Conservation (phyloP, 768 basidiomycete genomes). For the Boletus rex-veris region DNA sequence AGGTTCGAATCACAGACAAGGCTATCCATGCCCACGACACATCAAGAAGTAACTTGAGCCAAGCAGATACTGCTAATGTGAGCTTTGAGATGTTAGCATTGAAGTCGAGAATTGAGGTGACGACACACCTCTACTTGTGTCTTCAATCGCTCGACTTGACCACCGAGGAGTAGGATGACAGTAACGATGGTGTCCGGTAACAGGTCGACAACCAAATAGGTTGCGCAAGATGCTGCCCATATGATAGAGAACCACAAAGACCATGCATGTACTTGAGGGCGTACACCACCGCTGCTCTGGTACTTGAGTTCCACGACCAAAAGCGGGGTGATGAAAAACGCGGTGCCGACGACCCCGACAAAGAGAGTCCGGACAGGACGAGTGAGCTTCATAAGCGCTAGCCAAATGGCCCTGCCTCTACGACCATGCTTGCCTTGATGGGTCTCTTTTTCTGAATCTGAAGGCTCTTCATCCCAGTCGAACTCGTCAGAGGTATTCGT, state of each 20-base stretch:
- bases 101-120: not conserved
- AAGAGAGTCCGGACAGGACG: conserved; percentile 56
- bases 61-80: conserved; percentile 61
- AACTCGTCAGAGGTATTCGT: conserved; percentile 69
- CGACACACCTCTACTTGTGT: conserved; percentile 60
- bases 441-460: conserved; percentile 28
- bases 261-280: conserved; percentile 56
- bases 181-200: conserved; percentile 55
- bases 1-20: conserved; percentile 56
- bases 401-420: conserved; percentile 60
- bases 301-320: conserved; percentile 67
- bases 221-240: conserved; percentile 60
- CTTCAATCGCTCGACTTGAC: conserved; percentile 62
- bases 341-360: conserved; percentile 54
- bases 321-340: conserved; percentile 65
- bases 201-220: conserved; percentile 62
- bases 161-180: conserved; percentile 51
- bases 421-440: conserved; percentile 44
- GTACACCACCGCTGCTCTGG: conserved; percentile 38
- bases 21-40: conserved; percentile 73
- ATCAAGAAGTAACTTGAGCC: conserved; percentile 69
- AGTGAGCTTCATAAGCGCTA: conserved; percentile 64
- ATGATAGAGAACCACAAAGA: conserved; percentile 67
- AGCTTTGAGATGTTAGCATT: conserved; percentile 39
- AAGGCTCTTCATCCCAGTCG: conserved; percentile 62